Base-by-base conservation (phyloP, 2,329 filamentous ascomycete species). In the Fusarium redolens region DNA sequence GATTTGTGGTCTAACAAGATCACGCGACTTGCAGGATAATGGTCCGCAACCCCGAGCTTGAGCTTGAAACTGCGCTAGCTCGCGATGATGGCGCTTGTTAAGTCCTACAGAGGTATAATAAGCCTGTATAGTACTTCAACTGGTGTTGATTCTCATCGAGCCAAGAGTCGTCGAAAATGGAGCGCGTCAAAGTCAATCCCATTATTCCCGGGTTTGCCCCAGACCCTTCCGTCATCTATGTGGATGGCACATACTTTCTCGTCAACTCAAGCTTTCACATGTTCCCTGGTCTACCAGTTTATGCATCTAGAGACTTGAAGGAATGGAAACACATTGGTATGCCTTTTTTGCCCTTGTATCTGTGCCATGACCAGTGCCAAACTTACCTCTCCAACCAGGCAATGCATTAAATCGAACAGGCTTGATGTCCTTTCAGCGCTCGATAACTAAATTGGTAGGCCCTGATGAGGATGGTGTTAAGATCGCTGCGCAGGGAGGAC, bases 161-260 rank as follows among this genome's bases (percentile, higher is more conserved):
- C 25, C 25, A 25, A 25, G 25, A 25, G 5, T 25, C 25, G 25
- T 25, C 25, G 4, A 25, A 25, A 13, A 47, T 47, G 44, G 44
- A 47, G 44, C 44, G 44, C 12, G 25, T 47, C 11, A 25, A 47
- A n/a, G 44, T 47, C 14, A 71, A 72, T 22, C 70, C 70, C 7
- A 61, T 68, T 5, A 57, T 66, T 15, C 55, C 65, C 30, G 70
- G 68, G 17, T 71, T 73, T 22, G 52, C 64, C 2, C 68, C 70
- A 4, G 70, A 73, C 20, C 68, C 70, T 17, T 73, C 70, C 4
- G 54, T 71, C 14, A 57, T 69, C 17, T 61, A 63, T 33, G 68
- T 73, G n/a, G 68, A 71, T 12, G 68, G 59, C 50, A 48, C 59
- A n/a, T 73, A 71, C 30, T 71, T 65, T 30, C 61, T 73, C 5